Conservation (phyloP, 768 basidiomycete species). For the Suillus ampliporus region DNA sequence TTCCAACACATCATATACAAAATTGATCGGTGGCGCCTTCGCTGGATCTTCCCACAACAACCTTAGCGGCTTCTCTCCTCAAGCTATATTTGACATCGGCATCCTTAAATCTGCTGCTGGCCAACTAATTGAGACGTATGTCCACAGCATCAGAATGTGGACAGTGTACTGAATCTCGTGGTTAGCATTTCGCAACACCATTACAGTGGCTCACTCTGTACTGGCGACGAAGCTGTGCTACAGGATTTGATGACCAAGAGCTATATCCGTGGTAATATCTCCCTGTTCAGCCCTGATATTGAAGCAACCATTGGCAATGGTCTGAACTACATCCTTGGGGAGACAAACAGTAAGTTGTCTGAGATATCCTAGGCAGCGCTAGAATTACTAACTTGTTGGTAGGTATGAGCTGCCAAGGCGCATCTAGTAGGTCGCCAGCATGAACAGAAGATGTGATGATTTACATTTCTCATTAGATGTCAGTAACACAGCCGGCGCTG, state of each 20-base stretch:
- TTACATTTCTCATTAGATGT: conserved; percentile 46
- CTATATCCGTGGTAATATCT: conserved; percentile 61
- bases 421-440: conserved; percentile 26
- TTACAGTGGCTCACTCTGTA: conserved; percentile 66
- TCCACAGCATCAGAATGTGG: conserved; percentile 43
- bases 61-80: conserved; percentile 59
- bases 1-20: conserved; percentile 42
- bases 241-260: conserved; percentile 71
- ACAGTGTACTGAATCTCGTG: conserved; percentile 7
- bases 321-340: conserved; percentile 65
- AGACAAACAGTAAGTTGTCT: conserved; percentile 56
- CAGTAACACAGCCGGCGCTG: conserved; percentile 73
- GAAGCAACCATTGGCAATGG: conserved; percentile 49
- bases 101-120: conserved; percentile 56
- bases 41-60: conserved; percentile 53
- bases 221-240: conserved; percentile 56
- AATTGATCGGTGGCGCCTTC: conserved; percentile 56
- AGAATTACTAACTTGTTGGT: background rate
- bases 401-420: conserved; percentile 45
- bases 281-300: conserved; percentile 58
- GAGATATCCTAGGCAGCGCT: background rate
- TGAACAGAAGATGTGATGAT: background rate
- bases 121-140: conserved; percentile 57
- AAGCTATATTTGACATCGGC: conserved; percentile 58
- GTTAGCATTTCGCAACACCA: conserved; percentile 46